Evolutionary conservation across 768 basidiomycete genomes (phyloP).

Genomic region (Krasilnikovozyma curviuscula): DNA sequence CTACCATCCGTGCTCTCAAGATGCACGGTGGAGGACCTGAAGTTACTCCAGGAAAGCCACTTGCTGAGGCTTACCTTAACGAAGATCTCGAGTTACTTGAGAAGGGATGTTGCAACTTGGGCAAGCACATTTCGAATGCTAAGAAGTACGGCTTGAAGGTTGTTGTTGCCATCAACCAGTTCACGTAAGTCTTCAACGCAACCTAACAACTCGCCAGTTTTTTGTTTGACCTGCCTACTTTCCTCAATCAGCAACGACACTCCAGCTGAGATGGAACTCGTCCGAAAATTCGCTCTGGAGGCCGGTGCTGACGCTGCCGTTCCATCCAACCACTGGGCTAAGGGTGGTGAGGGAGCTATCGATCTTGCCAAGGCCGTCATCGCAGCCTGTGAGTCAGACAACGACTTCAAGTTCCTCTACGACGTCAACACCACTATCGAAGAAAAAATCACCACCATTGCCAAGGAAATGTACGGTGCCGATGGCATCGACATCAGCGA

Average conservation of each 20-base stretch:
- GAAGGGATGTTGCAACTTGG: slow-evolving; percentile 81
- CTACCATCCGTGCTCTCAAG: slow-evolving; percentile 90
- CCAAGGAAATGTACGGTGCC: slow-evolving; percentile 48
- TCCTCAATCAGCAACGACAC: slow-evolving; percentile 52
- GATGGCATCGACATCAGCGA: slow-evolving; percentile 76
- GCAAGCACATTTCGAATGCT: slow-evolving; percentile 81
- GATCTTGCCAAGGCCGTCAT: slow-evolving; percentile 85
- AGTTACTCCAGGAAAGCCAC: slow-evolving; percentile 82
- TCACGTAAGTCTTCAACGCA: slow-evolving; percentile 61
- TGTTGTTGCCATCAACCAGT: slow-evolving; percentile 85
- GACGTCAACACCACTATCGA: slow-evolving; percentile 63
- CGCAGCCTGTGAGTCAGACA: slow-evolving; percentile 45
- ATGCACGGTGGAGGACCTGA: slow-evolving; percentile 99
- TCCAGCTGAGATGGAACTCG: slow-evolving; percentile 64
- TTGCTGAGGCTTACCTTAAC: slow-evolving; percentile 81
- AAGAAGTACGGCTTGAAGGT: slow-evolving; percentile 94
- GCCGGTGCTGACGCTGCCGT: slow-evolving; percentile 89
- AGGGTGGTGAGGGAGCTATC: slow-evolving; percentile 77
- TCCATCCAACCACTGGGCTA: slow-evolving; percentile 92
- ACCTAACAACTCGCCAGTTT: no score
- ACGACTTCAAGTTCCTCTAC: slow-evolving; percentile 78
- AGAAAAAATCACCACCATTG: slow-evolving; percentile 69
- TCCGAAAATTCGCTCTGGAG: slow-evolving; percentile 56
- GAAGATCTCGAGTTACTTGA: slow-evolving; percentile 77
- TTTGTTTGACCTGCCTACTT: background rate